phyloP scores from a whole-genome alignment of 345 rosid genomes.

The Eutrema yunnanense region DNA sequence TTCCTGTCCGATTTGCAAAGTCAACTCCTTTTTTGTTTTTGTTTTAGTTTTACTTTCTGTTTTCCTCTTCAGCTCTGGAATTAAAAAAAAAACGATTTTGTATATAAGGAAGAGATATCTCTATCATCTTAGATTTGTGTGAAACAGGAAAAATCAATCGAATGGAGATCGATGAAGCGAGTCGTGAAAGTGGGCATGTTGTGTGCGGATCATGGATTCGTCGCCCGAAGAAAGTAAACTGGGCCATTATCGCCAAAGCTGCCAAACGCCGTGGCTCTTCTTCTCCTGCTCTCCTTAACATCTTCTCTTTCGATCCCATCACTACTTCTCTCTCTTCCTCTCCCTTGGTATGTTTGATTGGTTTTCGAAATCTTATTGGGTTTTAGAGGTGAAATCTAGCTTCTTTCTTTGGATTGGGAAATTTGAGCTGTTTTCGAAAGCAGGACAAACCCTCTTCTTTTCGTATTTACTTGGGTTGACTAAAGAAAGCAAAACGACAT shows the following conservation, averaged over 20 bases:
- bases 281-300: slow-evolving; percentile 53
- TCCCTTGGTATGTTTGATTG: slow-evolving; percentile 40
- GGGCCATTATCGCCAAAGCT: slow-evolving; percentile 66
- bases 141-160: background rate
- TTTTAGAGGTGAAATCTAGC: background rate
- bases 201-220: slow-evolving; percentile 94
- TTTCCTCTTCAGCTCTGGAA: background rate
- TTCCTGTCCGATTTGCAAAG: slow-evolving; percentile 13
- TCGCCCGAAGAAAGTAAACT: slow-evolving; percentile 61
- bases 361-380: background rate
- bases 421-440: background rate
- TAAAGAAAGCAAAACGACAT: background rate
- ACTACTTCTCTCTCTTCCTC: slow-evolving; percentile 61
- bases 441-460: background rate
- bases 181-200: slow-evolving; percentile 38
- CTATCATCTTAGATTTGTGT: background rate
- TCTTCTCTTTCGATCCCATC: slow-evolving; percentile 75
- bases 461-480: slow-evolving; percentile 4
- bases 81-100: background rate
- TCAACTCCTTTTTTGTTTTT: slow-evolving; percentile 21
- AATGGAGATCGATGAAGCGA: slow-evolving; percentile 43
- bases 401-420: background rate
- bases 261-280: slow-evolving; percentile 35
- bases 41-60: slow-evolving; percentile 6
- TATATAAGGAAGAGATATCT: background rate